A percentile compares a stretch with the other conserved stretches of the same genome.
Evolutionary conservation across 2,329 filamentous ascomycete genomes (phyloP).

Genomic region (Trichoderma hamatum): DNA sequence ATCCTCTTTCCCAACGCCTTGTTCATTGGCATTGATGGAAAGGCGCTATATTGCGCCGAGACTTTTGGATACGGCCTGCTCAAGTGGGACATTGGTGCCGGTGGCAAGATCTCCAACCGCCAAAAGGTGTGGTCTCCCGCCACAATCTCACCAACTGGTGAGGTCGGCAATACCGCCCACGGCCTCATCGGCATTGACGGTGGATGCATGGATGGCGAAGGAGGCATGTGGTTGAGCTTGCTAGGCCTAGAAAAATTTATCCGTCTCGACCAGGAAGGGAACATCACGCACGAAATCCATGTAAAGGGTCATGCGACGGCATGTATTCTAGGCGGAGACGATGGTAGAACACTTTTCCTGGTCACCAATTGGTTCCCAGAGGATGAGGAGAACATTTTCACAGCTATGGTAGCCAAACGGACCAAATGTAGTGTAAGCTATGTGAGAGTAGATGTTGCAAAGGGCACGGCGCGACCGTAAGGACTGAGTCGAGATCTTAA

Average conservation of each 20-base stretch:
- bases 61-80: background rate
- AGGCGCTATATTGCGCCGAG: background rate
- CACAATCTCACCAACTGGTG: constrained; percentile 1
- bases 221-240: constrained; percentile 1
- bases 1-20: background rate
- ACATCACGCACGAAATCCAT: background rate
- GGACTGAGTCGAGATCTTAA: too few relatives aligned
- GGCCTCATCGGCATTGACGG: constrained; percentile 11
- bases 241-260: background rate
- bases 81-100: constrained; percentile 1
- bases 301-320: background rate
- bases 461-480: background rate
- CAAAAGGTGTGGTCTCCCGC: background rate
- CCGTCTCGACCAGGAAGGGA: background rate
- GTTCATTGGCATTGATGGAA: background rate
- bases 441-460: background rate
- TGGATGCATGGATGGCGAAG: constrained; percentile 4
- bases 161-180: constrained; percentile 4
- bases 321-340: background rate
- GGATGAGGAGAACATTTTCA: background rate
- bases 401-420: background rate
- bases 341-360: background rate
- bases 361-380: background rate
- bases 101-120: constrained; percentile 1
- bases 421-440: background rate